A percentile compares a stretch with the other conserved stretches of the same genome.
phyloP scores from a whole-genome alignment of 345 rosid genomes.

The Linum tenue region DNA sequence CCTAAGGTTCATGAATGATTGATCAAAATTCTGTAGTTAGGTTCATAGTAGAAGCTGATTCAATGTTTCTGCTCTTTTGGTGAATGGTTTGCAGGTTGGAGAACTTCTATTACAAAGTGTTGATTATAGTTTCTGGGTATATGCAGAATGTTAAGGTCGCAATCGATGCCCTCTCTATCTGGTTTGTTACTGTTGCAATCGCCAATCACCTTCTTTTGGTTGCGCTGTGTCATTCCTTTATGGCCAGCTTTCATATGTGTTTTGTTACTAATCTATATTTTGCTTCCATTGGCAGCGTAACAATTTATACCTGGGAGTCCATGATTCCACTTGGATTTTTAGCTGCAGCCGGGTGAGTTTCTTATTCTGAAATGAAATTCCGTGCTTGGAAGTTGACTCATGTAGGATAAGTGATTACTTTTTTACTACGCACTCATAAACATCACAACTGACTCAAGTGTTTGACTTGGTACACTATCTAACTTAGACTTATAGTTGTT shows the following conservation, averaged over 20 bases:
- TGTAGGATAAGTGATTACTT: not conserved
- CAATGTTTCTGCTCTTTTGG: constrained; percentile 1
- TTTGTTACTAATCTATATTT: not conserved
- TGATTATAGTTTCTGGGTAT: constrained; percentile 41
- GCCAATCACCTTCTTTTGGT: not conserved
- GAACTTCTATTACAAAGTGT: constrained; percentile 41
- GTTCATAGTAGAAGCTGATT: not conserved
- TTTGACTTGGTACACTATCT: too few species aligned
- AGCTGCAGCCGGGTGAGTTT: constrained; percentile 50
- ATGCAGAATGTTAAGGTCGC: constrained; percentile 35
- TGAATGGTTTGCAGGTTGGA: constrained; percentile 32
- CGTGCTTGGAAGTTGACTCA: not conserved
- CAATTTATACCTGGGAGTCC: constrained; percentile 44
- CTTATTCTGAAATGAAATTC: constrained; percentile 2
- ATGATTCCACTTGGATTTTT: constrained; percentile 56
- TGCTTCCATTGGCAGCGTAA: constrained; percentile 24
- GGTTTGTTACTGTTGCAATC: constrained; percentile 21
- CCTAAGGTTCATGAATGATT: not conserved
- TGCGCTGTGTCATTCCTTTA: not conserved
- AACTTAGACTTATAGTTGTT: too few species aligned
- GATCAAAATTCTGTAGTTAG: not conserved
- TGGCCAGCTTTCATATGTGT: not conserved
- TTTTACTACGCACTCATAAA: not conserved
- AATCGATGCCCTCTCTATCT: constrained; percentile 46
- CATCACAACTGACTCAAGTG: not conserved